Evolutionary conservation across 345 rosid genomes (phyloP), one percentile per base, ranked within the genome.

Genomic region (Acer campestre): DNA sequence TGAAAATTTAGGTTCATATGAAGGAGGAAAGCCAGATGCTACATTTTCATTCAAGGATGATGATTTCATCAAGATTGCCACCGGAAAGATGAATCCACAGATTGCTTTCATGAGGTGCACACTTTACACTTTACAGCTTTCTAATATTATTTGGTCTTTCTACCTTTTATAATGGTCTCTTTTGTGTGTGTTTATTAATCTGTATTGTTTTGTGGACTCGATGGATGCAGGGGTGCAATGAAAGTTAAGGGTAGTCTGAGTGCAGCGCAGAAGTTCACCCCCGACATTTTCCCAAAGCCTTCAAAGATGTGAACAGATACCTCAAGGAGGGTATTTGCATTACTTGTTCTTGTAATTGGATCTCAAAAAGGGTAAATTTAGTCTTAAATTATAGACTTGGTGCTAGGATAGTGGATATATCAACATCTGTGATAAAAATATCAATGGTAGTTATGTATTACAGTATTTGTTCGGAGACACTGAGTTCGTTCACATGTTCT

Each of bases 201-300:
- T 6, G 4, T 64, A 42, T 18, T 29, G 44, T 23, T 25, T 61
- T 38, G 14, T 63, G 49, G 73, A 11, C 64, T 53, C 46, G 81
- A 56, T 78, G 77, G 67, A 77, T 80, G 83, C 86, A 96, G 98
- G 89, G 99, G 99, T 27, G 90, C 89, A 0, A 85, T 96, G 95
- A 96, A 96, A 93, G 84, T 96, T 63, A 94, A 91, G 86, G 99
- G 99, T 67, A 96, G 98, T 75, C 86, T 96, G 80, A 91, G 90
- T 75, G 97, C 98, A 0, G 99, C 98, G 0, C 98, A 92, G 90
- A 94, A 96, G 74, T 90, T 96, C 81, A 92, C 99, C 13, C 99
- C 99, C 0, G 99, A 94, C 80, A 92, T 96, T 79, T 96, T 96
- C 91, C 99, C 99, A 0, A 96, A 92, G 88, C 97, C 92, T 13